Evolutionary conservation across 495 filamentous ascomycete species (phyloP).

Genomic region (Trichocladium uniseriatum): DNA sequence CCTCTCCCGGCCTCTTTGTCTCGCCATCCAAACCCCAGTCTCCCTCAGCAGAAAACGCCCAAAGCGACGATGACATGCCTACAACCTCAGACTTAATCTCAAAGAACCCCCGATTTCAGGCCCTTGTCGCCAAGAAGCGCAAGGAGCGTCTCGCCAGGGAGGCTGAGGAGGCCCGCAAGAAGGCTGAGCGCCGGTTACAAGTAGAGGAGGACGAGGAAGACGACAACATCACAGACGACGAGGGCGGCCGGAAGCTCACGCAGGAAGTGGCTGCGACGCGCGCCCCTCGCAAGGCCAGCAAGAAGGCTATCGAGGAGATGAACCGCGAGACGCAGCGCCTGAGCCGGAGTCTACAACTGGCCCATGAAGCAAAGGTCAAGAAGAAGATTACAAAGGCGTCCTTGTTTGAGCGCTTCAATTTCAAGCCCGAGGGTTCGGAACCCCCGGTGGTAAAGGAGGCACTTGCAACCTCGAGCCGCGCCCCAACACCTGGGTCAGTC

Average conservation of each 20-base stretch:
- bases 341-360: constrained; percentile 77
- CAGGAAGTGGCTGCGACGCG: constrained; percentile 44
- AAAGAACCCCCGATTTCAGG: constrained; percentile 53
- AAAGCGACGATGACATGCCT: constrained; percentile 41
- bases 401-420: constrained; percentile 79
- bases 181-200: constrained; percentile 36
- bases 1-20: constrained; percentile 39
- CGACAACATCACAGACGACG: constrained; percentile 45
- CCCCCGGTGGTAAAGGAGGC: constrained; percentile 12
- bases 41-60: constrained; percentile 23
- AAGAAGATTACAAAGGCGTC: constrained; percentile 84
- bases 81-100: constrained; percentile 24
- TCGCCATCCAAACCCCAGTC: constrained; percentile 28
- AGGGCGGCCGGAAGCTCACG: constrained; percentile 48
- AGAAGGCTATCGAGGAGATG: constrained; percentile 95
- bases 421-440: constrained; percentile 37
- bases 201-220: constrained; percentile 42
- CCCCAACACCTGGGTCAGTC: constrained; percentile 29
- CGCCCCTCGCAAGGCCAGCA: constrained; percentile 79
- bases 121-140: constrained; percentile 61
- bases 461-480: constrained; percentile 25
- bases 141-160: constrained; percentile 59
- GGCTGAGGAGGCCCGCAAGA: constrained; percentile 42
- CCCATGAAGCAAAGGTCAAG: constrained; percentile 82
- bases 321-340: constrained; percentile 85